Evolutionary conservation across 208 protist species (phyloP).

Genomic region (Wallacemonas sp.): DNA sequence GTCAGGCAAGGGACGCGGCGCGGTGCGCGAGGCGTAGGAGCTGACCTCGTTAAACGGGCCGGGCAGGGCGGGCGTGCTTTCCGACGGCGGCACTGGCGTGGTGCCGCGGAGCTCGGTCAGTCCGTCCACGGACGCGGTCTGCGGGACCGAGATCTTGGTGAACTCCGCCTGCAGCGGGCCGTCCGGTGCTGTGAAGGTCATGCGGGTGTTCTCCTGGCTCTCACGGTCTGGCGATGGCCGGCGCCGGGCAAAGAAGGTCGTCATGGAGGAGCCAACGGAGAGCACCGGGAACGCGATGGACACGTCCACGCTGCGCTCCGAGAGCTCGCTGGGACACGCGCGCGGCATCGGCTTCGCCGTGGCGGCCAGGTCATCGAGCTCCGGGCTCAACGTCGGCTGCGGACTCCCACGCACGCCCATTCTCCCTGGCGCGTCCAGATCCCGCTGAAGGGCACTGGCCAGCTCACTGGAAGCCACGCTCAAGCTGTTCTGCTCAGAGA

Average conservation of each 20-base stretch:
- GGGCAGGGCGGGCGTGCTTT: not conserved
- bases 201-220: too few relatives aligned
- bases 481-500: not conserved
- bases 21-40: not conserved
- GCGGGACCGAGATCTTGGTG: too few relatives aligned
- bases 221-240: too few relatives aligned
- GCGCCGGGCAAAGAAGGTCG: too few relatives aligned
- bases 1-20: not conserved
- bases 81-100: not conserved
- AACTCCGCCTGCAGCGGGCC: too few relatives aligned
- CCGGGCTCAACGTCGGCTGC: not conserved
- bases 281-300: conserved; percentile 6
- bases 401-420: not conserved
- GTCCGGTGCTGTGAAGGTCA: too few relatives aligned
- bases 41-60: not conserved
- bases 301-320: not conserved
- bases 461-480: not conserved
- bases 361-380: not conserved
- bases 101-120: not conserved
- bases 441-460: not conserved
- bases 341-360: not conserved
- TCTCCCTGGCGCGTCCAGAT: not conserved
- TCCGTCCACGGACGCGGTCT: not conserved
- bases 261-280: not conserved
- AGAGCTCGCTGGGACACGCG: not conserved